Conservation (phyloP, 129 eudicot species). For the Tagetes patula region DNA sequence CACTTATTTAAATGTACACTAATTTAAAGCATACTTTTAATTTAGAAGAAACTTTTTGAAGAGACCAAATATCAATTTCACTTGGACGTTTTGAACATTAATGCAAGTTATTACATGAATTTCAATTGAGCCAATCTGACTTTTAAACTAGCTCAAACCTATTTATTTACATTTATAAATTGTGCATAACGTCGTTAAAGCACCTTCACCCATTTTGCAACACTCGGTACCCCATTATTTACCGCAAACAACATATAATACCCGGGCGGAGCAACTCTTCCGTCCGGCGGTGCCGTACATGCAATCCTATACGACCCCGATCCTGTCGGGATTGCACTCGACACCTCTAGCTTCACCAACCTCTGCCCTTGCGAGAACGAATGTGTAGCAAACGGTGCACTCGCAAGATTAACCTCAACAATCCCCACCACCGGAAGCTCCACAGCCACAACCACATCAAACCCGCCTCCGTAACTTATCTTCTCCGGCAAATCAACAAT, state of each 20-base stretch:
- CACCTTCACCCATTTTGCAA: conserved; percentile 71
- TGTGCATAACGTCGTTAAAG: neutral
- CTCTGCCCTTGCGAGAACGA: conserved; percentile 86
- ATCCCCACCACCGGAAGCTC: conserved; percentile 54
- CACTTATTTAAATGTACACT: no score
- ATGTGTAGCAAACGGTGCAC: conserved; percentile 84
- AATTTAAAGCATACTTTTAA: no score
- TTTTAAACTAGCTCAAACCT: neutral
- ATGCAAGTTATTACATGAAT: neutral
- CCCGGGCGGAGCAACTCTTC: conserved; percentile 82
- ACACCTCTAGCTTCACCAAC: conserved; percentile 60
- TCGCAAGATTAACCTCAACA: conserved; percentile 66
- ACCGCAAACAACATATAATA: conserved; percentile 79
- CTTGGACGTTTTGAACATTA: neutral
- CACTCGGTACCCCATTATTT: conserved; percentile 70
- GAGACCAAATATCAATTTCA: neutral
- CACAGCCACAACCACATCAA: conserved; percentile 44
- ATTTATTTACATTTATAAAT: neutral
- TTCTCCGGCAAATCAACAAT: conserved; percentile 41
- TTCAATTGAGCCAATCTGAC: neutral
- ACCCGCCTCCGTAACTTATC: conserved; percentile 42
- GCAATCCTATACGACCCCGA: conserved; percentile 39
- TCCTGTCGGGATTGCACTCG: conserved; percentile 21
- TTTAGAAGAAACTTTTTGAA: no score
- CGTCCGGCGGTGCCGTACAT: conserved; percentile 60